phyloP scores from a whole-genome alignment of 345 rosid genomes.

The Salix suchowensis region DNA sequence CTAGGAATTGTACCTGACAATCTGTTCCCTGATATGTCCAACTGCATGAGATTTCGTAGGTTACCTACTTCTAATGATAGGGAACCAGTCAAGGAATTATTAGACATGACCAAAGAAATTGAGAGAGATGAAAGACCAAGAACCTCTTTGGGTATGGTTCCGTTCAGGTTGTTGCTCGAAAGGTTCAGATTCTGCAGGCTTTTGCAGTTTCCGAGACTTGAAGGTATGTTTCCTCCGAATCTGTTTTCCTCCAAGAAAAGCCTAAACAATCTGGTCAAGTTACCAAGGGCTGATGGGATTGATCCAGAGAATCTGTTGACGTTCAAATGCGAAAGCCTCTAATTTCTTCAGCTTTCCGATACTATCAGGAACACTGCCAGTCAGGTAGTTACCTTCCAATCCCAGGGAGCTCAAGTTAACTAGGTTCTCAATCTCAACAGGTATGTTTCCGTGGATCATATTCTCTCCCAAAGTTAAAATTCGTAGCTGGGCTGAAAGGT shows the following conservation, averaged over 20 bases:
- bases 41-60: conserved; percentile 7
- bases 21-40: conserved; percentile 21
- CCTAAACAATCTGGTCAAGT: conserved; percentile 13
- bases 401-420: conserved; percentile 7
- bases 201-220: conserved; percentile 21
- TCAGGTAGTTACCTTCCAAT: conserved; percentile 18
- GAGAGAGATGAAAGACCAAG: conserved; percentile 26
- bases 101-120: conserved; percentile 24
- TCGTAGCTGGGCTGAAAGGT: conserved; percentile 14
- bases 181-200: conserved; percentile 17
- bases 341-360: conserved; percentile 20
- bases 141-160: conserved; percentile 29
- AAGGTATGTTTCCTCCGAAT: conserved; percentile 30
- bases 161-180: conserved; percentile 28
- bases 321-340: not conserved
- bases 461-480: conserved; percentile 7
- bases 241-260: conserved; percentile 26
- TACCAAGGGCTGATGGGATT: conserved; percentile 17
- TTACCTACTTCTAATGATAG: conserved; percentile 25
- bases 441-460: conserved; percentile 17
- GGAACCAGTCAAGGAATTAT: conserved; percentile 26
- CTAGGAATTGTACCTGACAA: conserved; percentile 26
- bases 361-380: conserved; percentile 17
- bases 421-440: conserved; percentile 13
- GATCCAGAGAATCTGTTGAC: conserved; percentile 15